Percentiles rank a stretch among this genome's conserved stretches.
These are phyloP conservation scores for Phlyctochytrium planicorne DNA, from an alignment of 192 early-diverging fungal genomes.

Conservation along the genomic window DNA sequence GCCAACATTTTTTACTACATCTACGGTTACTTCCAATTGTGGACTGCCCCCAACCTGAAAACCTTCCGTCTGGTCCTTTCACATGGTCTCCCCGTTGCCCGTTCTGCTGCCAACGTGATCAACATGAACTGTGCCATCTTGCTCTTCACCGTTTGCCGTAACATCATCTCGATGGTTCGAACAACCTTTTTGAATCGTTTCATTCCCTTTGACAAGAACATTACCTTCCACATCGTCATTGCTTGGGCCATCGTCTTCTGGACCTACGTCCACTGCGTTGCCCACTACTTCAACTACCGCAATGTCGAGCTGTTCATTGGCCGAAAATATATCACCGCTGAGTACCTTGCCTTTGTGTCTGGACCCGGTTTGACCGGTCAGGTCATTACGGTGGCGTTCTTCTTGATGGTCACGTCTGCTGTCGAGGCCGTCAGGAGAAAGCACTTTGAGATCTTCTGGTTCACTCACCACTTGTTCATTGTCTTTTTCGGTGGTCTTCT, in stretches of 20 bases:
- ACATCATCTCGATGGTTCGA: conserved; percentile 72
- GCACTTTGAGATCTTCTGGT: conserved; percentile 81
- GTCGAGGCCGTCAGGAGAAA: conserved; percentile 60
- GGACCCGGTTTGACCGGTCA: conserved; percentile 83
- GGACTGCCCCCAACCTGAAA: conserved; percentile 35
- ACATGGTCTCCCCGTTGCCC: conserved; percentile 51
- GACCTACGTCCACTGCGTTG: conserved; percentile 65
- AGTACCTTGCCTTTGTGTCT: conserved; percentile 52
- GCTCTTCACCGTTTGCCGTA: conserved; percentile 80
- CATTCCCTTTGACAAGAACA: conserved; percentile 82
- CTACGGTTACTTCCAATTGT: conserved; percentile 35
- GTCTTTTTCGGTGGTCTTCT: conserved; percentile 78
- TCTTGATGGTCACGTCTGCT: conserved; percentile 77
- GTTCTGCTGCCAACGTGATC: conserved; percentile 61
- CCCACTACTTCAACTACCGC: conserved; percentile 81
- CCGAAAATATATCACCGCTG: conserved; percentile 33
- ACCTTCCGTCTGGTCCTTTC: conserved; percentile 44
- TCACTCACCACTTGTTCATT: conserved; percentile 83
- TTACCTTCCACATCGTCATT: conserved; percentile 77
- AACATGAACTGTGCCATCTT: conserved; percentile 79
- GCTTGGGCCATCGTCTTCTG: conserved; percentile 79
- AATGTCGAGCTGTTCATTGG: conserved; percentile 49
- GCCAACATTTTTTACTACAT: conserved; percentile 49
- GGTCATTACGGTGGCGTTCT: conserved; percentile 67
- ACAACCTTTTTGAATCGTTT: conserved; percentile 72